Evolutionary conservation across 768 basidiomycete genomes (phyloP), one percentile per base, ranked within the genome.

Genomic region (Lentinula guzmanii): DNA sequence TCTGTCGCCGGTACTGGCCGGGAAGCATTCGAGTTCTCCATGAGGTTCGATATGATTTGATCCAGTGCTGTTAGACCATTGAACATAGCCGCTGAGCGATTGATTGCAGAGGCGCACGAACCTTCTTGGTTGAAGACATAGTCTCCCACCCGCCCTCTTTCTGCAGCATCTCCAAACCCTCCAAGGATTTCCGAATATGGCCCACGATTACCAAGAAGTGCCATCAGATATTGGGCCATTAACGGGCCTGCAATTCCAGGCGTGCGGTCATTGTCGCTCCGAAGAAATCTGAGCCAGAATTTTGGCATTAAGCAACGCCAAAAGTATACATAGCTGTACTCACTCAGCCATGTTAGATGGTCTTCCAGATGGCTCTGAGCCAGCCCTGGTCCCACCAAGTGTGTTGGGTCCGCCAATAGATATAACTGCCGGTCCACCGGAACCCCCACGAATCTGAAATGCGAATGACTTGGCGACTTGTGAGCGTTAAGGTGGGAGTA

Each of bases 111-210:
- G 9, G 34, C 5, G n/a, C 7, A 66, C 77, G 60, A 59, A 87
- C 94, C 91, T 82, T 93, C 91, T 73, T 96, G 91, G 64, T 86
- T 91, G 67, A 93, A 90, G 5, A 91, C 95, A 75, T 96, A 97
- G 71, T 97, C 95, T 3, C 95, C 95, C 82, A 87, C 83, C 67
- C 85, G 77, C 1, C 89, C 87, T 37, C 74, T 74, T 60, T 80
- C 77, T 3, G 81, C 76, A 33, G 70, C 70, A 8, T 71, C 71
- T 3, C 70, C 70, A 62, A 73, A 66, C 6, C 39, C 54, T 33
- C 71, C 74, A 18, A 66, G 67, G 43, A 84, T 54, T 13, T 78
- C 78, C 31, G 73, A 61, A 58, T 82, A 68, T 10, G 79, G 77
- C 61, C 82, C 82, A 33, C 78, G 76, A 37, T 79, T 73, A 34